Base-by-base conservation (phyloP, 179 eudicot species). In the Silene vulgaris region DNA sequence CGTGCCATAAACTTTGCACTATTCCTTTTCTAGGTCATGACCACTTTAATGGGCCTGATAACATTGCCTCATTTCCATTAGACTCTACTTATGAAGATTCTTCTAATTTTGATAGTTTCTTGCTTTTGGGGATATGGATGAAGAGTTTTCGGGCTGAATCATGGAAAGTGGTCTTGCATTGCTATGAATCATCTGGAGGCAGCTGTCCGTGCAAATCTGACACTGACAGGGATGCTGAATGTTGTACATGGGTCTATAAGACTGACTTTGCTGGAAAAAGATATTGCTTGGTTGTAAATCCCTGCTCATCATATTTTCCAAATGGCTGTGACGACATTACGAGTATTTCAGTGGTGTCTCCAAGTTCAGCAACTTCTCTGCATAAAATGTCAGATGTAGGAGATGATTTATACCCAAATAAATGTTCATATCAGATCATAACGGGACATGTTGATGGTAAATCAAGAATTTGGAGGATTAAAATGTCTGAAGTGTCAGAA, bases 391-490 rank as follows among this genome's bases (percentile, higher is more conserved):
- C 66, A 80, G 72, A 30, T 79, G 80, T 74, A 68, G 72, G 63
- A 20, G 66, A 76, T 86, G 86, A 81, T 66, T 78, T 66, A 69
- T 80, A 43, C 63, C 60, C 69, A 37, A 78, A 73, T 66, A 64
- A 76, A 77, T 78, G 78, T 65, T 79, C 90, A 77, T 95, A 86
- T 84, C 96, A 95, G 80, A 75, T 95, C 83, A 87, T 81, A 72
- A 90, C 99, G 28, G 97, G 99, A 72, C 87, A 87, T 73, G 43
- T 69, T 57, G 89, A 85, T 85, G 99, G 99, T 77, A 89, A 79
- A 73, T 75, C 91, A 69, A 92, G 87, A 82, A 84, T 95, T 56
- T 95, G 99, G 99, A 88, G 86, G 84, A 88, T 91, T 82, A 63
- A 75, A 29, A 76, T 77, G 43, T 74, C 86, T 62, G 77, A 87